Percentiles rank a stretch among this genome's conserved stretches.
Conservation (phyloP, 305 asterid species). For the Petunia hybrid region DNA sequence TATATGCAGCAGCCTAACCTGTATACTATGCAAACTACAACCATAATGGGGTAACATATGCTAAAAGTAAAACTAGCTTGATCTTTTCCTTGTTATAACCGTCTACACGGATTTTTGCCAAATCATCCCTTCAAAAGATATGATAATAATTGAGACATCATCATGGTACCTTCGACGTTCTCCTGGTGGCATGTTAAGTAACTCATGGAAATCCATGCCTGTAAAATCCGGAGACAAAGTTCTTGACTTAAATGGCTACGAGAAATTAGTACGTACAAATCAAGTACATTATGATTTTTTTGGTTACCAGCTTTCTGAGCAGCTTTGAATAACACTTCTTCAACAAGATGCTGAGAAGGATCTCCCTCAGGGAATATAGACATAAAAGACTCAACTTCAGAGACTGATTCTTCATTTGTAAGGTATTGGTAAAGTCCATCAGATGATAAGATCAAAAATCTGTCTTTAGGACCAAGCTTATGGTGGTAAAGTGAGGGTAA, state of each 20-base stretch:
- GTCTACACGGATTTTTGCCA: conserved; percentile 73
- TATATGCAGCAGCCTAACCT: not conserved
- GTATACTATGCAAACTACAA: conserved; percentile 37
- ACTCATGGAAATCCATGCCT: conserved; percentile 81
- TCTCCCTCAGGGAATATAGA: conserved; percentile 83
- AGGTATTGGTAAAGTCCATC: conserved; percentile 91
- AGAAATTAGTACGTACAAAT: not conserved
- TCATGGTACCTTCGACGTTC: conserved; percentile 88
- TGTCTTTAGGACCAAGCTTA: conserved; percentile 62
- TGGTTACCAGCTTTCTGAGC: conserved; percentile 75
- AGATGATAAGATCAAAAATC: conserved; percentile 83
- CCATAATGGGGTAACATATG: not conserved
- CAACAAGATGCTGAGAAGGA: conserved; percentile 92
- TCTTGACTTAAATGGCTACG: not conserved
- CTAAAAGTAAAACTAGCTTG: not conserved
- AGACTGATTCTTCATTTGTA: conserved; percentile 77
- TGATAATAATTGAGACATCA: conserved; percentile 78
- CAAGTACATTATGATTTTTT: not conserved
- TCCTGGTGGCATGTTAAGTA: conserved; percentile 87
- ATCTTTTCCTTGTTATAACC: not conserved
- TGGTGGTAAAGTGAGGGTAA: conserved; percentile 60
- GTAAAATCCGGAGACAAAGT: conserved; percentile 27
- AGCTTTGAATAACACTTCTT: conserved; percentile 79
- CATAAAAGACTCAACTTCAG: conserved; percentile 75
- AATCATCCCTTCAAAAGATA: conserved; percentile 86